Evolutionary conservation across 179 eudicot species (phyloP).

Genomic region (Spergularia azorica): DNA sequence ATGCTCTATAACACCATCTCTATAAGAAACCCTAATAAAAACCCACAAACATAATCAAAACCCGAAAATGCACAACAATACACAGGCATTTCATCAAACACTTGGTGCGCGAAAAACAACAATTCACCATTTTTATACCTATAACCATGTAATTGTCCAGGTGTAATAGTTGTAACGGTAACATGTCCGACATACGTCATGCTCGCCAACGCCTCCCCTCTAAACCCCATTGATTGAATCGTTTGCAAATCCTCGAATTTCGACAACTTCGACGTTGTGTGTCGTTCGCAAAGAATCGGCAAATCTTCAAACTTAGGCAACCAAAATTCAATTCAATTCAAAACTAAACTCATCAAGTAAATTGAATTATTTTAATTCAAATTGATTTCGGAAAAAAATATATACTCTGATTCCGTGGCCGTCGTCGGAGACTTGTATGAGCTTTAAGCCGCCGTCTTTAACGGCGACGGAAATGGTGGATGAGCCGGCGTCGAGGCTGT

Average conservation of each 20-base stretch:
- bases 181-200: conserved; percentile 97
- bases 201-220: conserved; percentile 95
- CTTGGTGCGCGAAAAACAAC: conserved; percentile 9
- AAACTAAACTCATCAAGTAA: background rate
- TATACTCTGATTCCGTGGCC: conserved; percentile 88
- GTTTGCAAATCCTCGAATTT: conserved; percentile 79
- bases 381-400: background rate
- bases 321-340: background rate
- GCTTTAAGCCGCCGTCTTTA: conserved; percentile 82
- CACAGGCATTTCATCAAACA: conserved; percentile 33
- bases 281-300: conserved; percentile 92
- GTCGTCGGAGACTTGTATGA: conserved; percentile 88
- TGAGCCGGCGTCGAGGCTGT: conserved; percentile 84
- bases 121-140: conserved; percentile 35
- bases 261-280: conserved; percentile 87
- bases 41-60: conserved; percentile 18
- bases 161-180: conserved; percentile 82
- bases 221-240: conserved; percentile 87
- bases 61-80: background rate
- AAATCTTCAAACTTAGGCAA: conserved; percentile 70
- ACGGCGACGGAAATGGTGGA: conserved; percentile 59
- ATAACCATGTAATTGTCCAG: conserved; percentile 84
- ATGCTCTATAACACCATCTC: conserved; percentile 82
- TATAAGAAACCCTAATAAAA: conserved; percentile 61
- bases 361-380: background rate